Base-by-base conservation (phyloP, 371 early-diverging fungal genomes). In the Circinella umbellata region DNA sequence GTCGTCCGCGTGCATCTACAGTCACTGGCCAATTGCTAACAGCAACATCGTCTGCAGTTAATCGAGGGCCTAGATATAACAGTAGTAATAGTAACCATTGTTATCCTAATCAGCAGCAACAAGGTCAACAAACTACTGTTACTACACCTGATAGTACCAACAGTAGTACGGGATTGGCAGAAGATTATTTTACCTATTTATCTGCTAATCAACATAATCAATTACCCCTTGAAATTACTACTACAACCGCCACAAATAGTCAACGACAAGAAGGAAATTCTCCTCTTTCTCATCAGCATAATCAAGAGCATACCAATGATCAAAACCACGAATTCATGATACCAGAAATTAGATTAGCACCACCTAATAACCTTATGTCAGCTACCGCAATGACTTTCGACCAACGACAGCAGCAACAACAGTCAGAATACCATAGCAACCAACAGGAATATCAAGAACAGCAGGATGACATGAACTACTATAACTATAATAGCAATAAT, bases 151-250 rank as follows among this genome's bases (percentile, higher is more conserved):
- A 74, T 42, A 77, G 74, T 34, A 53, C 65, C 5, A 34, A 63
- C 20, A 74, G 73, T 35, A 72, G 74, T 37, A 73, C 74, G 4
- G 71, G 74, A 4, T 38, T 69, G 5, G 78, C 72, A 13, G 76
- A 76, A 61, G 83, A 82, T 47, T 82, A 82, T 47, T 82, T 82
- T 59, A 76, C 83, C 1, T 82, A 76, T 54, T 68, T 80, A 10
- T 76, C 80, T 17, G 49, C 74, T 17, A 73, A 79, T 4, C 69
- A 73, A 47, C 69, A 68, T 9, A 71, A 63, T 20, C 35, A 64
- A 8, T 54, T 27, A 13, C 72, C 69, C 17, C 36, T 53, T n/a
- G 48, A 49, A 42, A 49, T 69, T n/a, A 13, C 51, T 15, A 51
- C 51, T n/a, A 51, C 51, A 14, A 13, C 51, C 15, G 51, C 51